Percentiles rank a stretch among this genome's conserved stretches.
These are phyloP conservation scores for Circinella minor DNA, from an alignment of 371 early-diverging fungal species.

Conservation along the genomic window DNA sequence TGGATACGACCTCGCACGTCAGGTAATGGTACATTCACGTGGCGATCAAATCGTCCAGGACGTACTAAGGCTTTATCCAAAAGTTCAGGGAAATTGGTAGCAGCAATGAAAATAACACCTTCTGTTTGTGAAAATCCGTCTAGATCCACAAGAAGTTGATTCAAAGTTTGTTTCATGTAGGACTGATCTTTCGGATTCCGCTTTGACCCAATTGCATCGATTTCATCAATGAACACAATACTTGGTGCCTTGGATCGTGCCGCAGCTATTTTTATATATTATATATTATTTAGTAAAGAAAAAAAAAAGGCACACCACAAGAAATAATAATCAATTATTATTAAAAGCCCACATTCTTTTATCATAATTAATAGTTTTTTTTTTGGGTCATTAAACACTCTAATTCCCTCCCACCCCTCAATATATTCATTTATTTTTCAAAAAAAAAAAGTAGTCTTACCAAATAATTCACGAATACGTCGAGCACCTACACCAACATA, in stretches of 20 bases:
- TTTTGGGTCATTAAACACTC: no score
- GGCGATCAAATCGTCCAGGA: constrained; percentile 96
- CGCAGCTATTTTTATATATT: constrained; percentile 42
- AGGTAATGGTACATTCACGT: constrained; percentile 90
- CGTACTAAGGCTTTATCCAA: constrained; percentile 95
- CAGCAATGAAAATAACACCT: constrained; percentile 95
- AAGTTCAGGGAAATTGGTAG: constrained; percentile 97
- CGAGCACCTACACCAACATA: constrained; percentile 97
- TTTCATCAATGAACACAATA: constrained; percentile 99
- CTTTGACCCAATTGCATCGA: constrained; percentile 97
- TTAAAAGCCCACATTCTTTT: no score
- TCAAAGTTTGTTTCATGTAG: constrained; percentile 92
- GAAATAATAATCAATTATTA: no score
- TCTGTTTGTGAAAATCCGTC: constrained; percentile 93
- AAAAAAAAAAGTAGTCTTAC: constrained; percentile 22
- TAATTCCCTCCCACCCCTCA: neutral
- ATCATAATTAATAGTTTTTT: no score
- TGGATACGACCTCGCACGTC: constrained; percentile 90
- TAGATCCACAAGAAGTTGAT: constrained; percentile 92
- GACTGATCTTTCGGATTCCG: constrained; percentile 88
- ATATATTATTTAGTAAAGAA: no score
- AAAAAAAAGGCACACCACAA: no score
- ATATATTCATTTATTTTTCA: neutral
- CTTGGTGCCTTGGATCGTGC: constrained; percentile 95
- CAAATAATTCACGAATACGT: constrained; percentile 73